Base-by-base conservation (phyloP, 2,329 filamentous ascomycete species). In the Cryphonectria parasitica region DNA sequence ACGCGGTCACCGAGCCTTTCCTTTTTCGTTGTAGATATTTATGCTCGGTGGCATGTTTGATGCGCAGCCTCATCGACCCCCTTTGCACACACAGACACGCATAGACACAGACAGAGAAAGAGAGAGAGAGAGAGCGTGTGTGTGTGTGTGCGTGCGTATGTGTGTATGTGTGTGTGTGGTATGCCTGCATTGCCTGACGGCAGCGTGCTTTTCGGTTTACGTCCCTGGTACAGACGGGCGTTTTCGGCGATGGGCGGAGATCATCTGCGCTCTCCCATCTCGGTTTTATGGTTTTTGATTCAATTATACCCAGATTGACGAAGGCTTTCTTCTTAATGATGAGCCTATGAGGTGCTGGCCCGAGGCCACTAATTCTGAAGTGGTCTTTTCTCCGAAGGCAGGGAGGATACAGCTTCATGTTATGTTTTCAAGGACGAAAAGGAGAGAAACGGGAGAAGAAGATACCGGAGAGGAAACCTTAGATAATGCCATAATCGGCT, bases 261-360 rank as follows among this genome's bases (percentile, higher is more conserved):
- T 45, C 77, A 73, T 64, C 45, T 74, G 73, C 36, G 74, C 77
- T 75, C 76, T 77, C 75, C 77, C 75, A 76, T 76, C 31, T 80
- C 80, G 75, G 74, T 77, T 80, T 80, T 78, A 75, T 77, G 77
- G 73, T 77, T 77, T 76, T 77, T 79, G 8, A 58, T 67, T 79
- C 74, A 79, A 80, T 83, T 83, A 83, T 83, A 83, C 81, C 81
- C 79, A 74, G 75, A 76, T 77, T 77, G 75, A 74, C 73, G 73
- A 75, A 73, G 75, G 77, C 77, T 77, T 76, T 79, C 79, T 76
- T 74, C 70, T 76, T 74, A 74, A 75, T 72, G 76, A 77, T 76
- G 76, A 79, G 77, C 73, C 28, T 64, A 73, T 62, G 75, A 73
- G 77, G 77, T 77, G 77, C 78, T 77, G 74, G 73, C 70, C 70